phyloP scores from a whole-genome alignment of 805 yeast species.

The Cyberlindnera americana region DNA sequence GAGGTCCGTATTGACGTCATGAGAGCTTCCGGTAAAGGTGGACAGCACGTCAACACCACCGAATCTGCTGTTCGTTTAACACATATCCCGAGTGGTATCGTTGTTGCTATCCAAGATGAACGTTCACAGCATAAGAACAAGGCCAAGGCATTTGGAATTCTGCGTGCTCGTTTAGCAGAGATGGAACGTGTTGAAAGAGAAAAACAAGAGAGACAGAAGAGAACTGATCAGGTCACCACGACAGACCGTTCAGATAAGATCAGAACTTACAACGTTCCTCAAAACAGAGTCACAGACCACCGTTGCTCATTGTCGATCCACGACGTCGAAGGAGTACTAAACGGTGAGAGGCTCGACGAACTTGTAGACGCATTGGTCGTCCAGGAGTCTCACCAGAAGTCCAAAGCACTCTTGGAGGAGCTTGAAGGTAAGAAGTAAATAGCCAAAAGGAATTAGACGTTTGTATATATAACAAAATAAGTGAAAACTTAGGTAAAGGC shows the following conservation, averaged over 20 bases:
- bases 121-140: conserved; percentile 92
- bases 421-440: conserved; percentile 7
- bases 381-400: conserved; percentile 42
- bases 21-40: conserved; percentile 97
- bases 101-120: conserved; percentile 89
- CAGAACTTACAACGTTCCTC: conserved; percentile 90
- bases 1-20: conserved; percentile 94
- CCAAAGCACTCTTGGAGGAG: conserved; percentile 28
- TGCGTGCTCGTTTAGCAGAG: conserved; percentile 83
- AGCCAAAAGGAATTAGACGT: too few species aligned
- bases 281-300: conserved; percentile 91
- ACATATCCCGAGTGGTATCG: conserved; percentile 87
- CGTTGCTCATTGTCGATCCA: conserved; percentile 79
- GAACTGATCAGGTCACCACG: conserved; percentile 81
- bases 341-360: conserved; percentile 55
- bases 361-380: conserved; percentile 50
- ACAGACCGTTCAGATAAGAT: conserved; percentile 92
- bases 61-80: conserved; percentile 94
- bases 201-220: conserved; percentile 57
- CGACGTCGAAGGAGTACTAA: conserved; percentile 65
- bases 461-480: too few species aligned
- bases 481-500: too few species aligned
- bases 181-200: conserved; percentile 62
- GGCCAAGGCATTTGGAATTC: conserved; percentile 82
- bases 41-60: conserved; percentile 96